Percentiles rank a stretch among this genome's conserved stretches.
Evolutionary conservation across 2,329 filamentous ascomycete genomes (phyloP).

Genomic region (Epichloe aotearoae): DNA sequence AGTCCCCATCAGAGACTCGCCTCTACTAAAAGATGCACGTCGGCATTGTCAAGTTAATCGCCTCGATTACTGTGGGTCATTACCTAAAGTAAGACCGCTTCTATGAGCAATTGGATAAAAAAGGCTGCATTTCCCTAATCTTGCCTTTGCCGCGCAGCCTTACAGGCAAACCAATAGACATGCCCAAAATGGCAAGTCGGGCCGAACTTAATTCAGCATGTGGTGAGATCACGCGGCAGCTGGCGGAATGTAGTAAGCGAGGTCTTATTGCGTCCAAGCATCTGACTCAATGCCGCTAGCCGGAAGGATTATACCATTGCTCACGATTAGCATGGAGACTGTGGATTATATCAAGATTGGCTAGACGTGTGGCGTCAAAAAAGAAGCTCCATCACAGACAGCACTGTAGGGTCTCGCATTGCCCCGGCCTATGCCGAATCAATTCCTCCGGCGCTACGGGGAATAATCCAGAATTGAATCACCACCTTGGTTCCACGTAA

Average conservation of each 20-base stretch:
- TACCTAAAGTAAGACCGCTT: too few species aligned
- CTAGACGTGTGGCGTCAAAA: background rate
- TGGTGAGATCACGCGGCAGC: background rate
- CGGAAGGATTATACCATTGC: background rate
- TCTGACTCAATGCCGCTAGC: background rate
- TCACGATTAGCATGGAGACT: background rate
- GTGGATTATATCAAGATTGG: background rate
- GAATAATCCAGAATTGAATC: background rate
- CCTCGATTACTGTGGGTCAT: too few species aligned
- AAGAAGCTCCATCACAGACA: background rate
- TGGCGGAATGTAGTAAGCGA: too few species aligned
- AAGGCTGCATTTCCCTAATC: background rate
- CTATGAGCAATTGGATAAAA: background rate
- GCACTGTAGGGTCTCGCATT: background rate
- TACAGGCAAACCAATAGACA: background rate
- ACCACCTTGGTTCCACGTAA: background rate
- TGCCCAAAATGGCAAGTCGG: background rate
- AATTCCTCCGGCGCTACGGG: background rate
- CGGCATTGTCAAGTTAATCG: too few species aligned
- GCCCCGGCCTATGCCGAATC: background rate
- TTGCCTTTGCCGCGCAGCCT: too few species aligned
- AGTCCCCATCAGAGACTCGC: too few species aligned
- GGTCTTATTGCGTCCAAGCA: background rate
- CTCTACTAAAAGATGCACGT: too few species aligned
- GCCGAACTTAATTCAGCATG: background rate